Evolutionary conservation across 192 early-diverging fungal species (phyloP), one percentile per base, ranked within the genome.

Genomic region (Mortierella alpina): DNA sequence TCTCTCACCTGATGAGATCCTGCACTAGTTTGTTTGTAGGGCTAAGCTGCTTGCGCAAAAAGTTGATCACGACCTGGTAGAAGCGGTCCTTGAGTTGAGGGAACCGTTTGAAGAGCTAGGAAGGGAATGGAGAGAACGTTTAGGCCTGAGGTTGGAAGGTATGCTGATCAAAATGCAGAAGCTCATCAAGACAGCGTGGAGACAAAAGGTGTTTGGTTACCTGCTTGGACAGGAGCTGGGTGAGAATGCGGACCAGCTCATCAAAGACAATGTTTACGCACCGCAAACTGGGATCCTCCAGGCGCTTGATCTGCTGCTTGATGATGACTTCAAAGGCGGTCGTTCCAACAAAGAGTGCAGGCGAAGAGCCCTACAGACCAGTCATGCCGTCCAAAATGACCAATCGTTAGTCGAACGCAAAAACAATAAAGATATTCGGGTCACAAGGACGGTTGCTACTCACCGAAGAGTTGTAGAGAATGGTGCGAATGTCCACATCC

Each of bases 261-360:
- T 99, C 98, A 86, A 98, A 99, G 7, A 97, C 93, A 90, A 99
- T 93, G 41, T 90, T 87, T 40, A 94, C 93, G 73, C 97, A 99
- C 80, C 96, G 97, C 72, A 99, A 86, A 72, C 95, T 93, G 31
- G 98, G 98, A 40, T 99, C 97, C 84, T 99, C 98, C 39, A 99
- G 86, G 6, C 98, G 91, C 82, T 95, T 95, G 84, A 99, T 99
- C 86, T 99, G 98, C 85, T 99, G 93, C 86, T 97, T 98, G 72
- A 99, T 94, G 47, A 99, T 94, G 20, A 96, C 94, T 81, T 97
- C 96, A 75, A 99, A 99, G n/a, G 98, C 97, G 46, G 95, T 95
- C 8, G 97, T 97, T 15, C 95, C 96, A 61, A 99, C 97, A 88
- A 99, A 99, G 22, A 99, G 88, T 20, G 97, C 94, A 23, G 98